Conservation (phyloP, 1,284 basidiomycete species). For the Uromyces viciae-fabae region DNA sequence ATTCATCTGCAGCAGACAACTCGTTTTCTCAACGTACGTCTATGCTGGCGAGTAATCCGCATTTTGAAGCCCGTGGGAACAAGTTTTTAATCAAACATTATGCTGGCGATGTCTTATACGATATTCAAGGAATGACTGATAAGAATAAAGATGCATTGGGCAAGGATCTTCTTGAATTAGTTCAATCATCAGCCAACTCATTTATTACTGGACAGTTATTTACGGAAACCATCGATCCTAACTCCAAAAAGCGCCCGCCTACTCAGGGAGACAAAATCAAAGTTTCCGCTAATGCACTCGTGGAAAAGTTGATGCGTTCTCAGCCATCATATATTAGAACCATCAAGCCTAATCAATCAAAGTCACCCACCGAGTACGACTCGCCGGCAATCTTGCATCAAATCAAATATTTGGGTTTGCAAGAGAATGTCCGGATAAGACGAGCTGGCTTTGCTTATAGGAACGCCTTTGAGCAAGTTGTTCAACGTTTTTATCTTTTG, state of each 20-base stretch:
- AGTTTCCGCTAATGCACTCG: constrained; percentile 85
- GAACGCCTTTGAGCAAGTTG: constrained; percentile 98
- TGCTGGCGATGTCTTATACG: constrained; percentile 98
- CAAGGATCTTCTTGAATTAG: constrained; percentile 88
- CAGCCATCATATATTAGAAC: constrained; percentile 98
- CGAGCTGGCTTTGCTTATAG: constrained; percentile 96
- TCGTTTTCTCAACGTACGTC: constrained; percentile 91
- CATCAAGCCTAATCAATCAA: constrained; percentile 98
- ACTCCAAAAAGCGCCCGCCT: constrained; percentile 95
- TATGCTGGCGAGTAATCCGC: constrained; percentile 63
- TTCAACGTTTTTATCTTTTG: constrained; percentile 88
- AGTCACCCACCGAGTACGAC: constrained; percentile 87
- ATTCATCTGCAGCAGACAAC: constrained; percentile 91
- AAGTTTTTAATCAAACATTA: constrained; percentile 92
- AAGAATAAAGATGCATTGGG: constrained; percentile 98
- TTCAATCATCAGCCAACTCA: constrained; percentile 71
- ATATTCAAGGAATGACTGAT: constrained; percentile 95
- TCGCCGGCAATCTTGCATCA: constrained; percentile 92
- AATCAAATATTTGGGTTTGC: constrained; percentile 96
- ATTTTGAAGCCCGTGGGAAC: constrained; percentile 84
- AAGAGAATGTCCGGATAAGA: constrained; percentile 96
- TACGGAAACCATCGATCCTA: constrained; percentile 89
- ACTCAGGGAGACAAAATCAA: constrained; percentile 98
- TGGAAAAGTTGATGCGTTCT: constrained; percentile 91
- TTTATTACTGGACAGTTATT: constrained; percentile 81